Evolutionary conservation across 225 moss, liverwort and hornwort genomes (phyloP).

Genomic region (Antitrichia curtipendula): DNA sequence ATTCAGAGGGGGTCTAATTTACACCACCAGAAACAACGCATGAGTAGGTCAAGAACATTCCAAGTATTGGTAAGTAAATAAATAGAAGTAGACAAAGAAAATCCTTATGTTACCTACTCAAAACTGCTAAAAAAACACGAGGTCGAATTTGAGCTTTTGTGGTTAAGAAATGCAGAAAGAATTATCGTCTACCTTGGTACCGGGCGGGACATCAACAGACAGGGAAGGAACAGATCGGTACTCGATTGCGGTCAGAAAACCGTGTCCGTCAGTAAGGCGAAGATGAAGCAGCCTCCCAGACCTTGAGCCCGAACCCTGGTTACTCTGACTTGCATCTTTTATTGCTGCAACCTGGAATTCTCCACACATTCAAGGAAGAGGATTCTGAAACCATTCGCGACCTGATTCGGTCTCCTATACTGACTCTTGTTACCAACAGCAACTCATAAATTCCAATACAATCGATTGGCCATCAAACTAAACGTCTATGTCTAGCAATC

Average conservation of each 20-base stretch:
- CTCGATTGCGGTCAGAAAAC: conserved; percentile 63
- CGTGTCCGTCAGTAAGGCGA: conserved; percentile 74
- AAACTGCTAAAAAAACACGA: neutral
- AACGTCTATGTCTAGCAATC: neutral
- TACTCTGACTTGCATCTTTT: conserved; percentile 73
- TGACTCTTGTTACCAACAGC: neutral
- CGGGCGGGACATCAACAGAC: conserved; percentile 72
- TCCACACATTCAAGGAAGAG: neutral
- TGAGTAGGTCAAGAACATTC: neutral
- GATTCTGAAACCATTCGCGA: neutral
- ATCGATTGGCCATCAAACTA: neutral
- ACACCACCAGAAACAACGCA: neutral
- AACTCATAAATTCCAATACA: neutral
- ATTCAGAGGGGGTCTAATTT: neutral
- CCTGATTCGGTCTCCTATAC: neutral
- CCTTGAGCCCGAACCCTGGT: conserved; percentile 16
- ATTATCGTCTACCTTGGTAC: conserved; percentile 61
- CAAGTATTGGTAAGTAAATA: neutral
- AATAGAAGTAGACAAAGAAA: neutral
- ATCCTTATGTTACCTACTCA: neutral
- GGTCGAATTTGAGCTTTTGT: neutral
- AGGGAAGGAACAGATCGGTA: conserved; percentile 49
- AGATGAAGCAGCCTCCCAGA: conserved; percentile 59
- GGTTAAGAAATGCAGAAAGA: neutral
- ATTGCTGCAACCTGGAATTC: conserved; percentile 46